Evolutionary conservation across 2,329 filamentous ascomycete species (phyloP), one percentile per base, ranked within the genome.

Genomic region (Cadophora gregata): DNA sequence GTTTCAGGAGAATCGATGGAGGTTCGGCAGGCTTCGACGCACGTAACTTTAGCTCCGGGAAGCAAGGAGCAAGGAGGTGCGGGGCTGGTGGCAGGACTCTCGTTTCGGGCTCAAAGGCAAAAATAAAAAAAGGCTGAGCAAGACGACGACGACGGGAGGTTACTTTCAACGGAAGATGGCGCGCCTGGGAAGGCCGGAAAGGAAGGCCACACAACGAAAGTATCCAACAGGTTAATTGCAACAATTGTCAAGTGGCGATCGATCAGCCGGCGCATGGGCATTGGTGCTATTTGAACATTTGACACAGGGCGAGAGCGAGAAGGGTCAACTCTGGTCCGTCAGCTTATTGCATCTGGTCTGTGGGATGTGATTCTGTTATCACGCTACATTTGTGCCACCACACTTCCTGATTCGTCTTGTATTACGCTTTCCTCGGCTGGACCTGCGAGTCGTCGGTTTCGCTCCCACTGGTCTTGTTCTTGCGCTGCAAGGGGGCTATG

Each of bases 341-440:
- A 60, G 58, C 50, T 59, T 55, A 60, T 59, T 58, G 21, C 21
- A 47, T 65, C 59, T 65, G 45, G 56, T 59, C 14, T 25, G 63
- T 61, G 55, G 38, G 63, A 58, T 64, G 42, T 55, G 29, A 25
- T 24, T 50, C n/a, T 56, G 48, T 59, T 27, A 59, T 58, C 53
- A 42, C 53, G 53, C 62, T 59, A 58, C 24, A 19, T 59, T 59
- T 36, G 62, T 59, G 62, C 62, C 38, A 64, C 62, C 62, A 47
- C 12, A 56, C 63, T 55, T 48, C 31, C 62, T 64, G 63, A 60
- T 64, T 64, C 55, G 55, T 55, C 45, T 64, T 53, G 50, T 58
- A 51, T 60, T 47, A 27, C 33, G 21, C 48, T 38, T 12, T n/a
- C 38, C 24, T 33, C 47, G 38, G 16, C 25, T 33, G 16, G 42